These are phyloP conservation scores for Gloeostereum incarnatum DNA, from an alignment of 768 basidiomycete genomes.

Conservation along the genomic window DNA sequence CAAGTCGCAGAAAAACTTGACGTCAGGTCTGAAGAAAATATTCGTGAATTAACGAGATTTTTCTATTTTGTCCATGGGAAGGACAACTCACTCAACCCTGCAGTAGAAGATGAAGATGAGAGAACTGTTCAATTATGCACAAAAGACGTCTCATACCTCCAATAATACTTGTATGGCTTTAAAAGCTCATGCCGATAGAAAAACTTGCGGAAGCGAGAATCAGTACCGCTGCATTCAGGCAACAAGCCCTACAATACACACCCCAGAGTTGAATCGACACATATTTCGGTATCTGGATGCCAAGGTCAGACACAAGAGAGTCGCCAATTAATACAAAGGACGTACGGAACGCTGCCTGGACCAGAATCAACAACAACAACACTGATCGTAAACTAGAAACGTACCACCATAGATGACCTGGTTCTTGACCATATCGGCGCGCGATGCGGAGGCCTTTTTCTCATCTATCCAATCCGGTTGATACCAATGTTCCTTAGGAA, in stretches of 20 bases:
- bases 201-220: constrained; percentile 35
- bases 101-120: constrained; percentile 3
- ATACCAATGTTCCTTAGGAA: constrained; percentile 69
- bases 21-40: constrained; percentile 53
- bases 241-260: constrained; percentile 25
- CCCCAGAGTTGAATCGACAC: constrained; percentile 95
- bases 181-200: constrained; percentile 83
- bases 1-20: constrained; percentile 83
- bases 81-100: constrained; percentile 35
- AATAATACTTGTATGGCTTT: constrained; percentile 79
- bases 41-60: constrained; percentile 2
- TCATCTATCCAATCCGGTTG: constrained; percentile 80
- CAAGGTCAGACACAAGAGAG: background rate
- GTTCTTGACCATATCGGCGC: constrained; percentile 62
- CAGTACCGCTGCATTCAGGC: background rate
- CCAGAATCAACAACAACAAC: too few relatives aligned
- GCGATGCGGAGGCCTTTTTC: constrained; percentile 47
- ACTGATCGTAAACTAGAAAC: constrained; percentile 7
- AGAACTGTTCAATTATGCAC: background rate
- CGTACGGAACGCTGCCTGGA: constrained; percentile 70
- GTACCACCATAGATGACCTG: constrained; percentile 61
- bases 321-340: constrained; percentile 9
- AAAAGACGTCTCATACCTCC: constrained; percentile 33
- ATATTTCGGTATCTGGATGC: constrained; percentile 74
- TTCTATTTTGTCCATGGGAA: background rate